Evolutionary conservation across 2,329 filamentous ascomycete genomes (phyloP), one percentile per base, ranked within the genome.

Genomic region (Aspergillus sp.): DNA sequence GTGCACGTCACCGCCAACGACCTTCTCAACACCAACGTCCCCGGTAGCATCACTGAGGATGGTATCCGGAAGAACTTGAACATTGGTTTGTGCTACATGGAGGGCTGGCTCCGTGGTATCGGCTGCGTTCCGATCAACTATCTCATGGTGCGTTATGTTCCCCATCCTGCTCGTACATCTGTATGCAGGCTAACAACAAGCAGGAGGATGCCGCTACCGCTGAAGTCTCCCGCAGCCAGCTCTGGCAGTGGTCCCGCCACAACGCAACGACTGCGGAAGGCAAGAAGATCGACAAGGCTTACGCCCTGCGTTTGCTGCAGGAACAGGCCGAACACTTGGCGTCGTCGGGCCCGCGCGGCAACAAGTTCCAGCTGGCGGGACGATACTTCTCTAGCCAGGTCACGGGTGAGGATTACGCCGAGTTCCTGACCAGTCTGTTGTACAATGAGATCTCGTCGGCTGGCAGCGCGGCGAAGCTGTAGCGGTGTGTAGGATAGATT

Each of bases 121-220:
- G 93, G 93, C 48, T 98, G 93, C 61, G 90, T 97, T 45, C 93
- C 93, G 42, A 96, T 97, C 73, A 96, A 97, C 77, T 94, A 85
- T 68, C 78, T 97, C 47, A 97, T 97, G 91, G 19, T 19, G 80
- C 71, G 64, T 69, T 43, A 33, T 35, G 32, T 32, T 34, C 29
- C 26, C 10, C 19, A 28, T 38, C 4, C 26, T 27, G 8, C 28
- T 44, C 26, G 35, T 12, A 10, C 47, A 27, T 19, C 12, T 5
- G 45, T 51, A 32, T 43, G 50, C 50, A 55, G 28, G 35, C 28
- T 3, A 1, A 42, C 42, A 45, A 67, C 65, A 19, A 19, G 19
- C 19, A 19, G 19, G 93, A 98, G 74, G 93, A 97, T 59, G 93
- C 93, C 12, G 93, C 93, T 27, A 98, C 93, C 1, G 93, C 93